Base-by-base conservation (phyloP, 2,329 filamentous ascomycete species). In the Botrytis deweyae region DNA sequence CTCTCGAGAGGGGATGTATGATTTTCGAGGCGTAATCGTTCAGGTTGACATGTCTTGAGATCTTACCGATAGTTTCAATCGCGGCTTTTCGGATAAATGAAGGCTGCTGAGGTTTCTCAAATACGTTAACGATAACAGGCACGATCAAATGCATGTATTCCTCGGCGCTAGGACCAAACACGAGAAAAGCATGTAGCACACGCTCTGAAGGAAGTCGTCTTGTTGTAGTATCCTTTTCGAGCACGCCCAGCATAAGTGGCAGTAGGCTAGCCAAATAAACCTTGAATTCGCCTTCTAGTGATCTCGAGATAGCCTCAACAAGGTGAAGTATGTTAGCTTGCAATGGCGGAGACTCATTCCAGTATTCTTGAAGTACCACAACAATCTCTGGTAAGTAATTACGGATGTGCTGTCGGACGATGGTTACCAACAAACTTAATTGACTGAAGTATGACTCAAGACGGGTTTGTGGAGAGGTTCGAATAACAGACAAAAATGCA, bases 121-220 rank as follows among this genome's bases (percentile, higher is more conserved):
- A 98, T 67, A 97, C 92, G 63, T 92, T 91, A 14, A 99, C 95
- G 79, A 99, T 94, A 52, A 97, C 94, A 0, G 96, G 96, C 70
- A 99, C 93, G 77, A 99, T 98, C 70, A 99, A 87, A 81, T 99
- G 96, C 96, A 99, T 99, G 82, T 99, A 99, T 82, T 99, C 96
- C 81, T 99, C 96, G 18, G 93, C 93, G 80, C 95, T 98, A 0
- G 95, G 92, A 1, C 97, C 97, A 81, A 99, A 99, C 0, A 99
- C 93, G 42, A 99, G 85, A 82, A 99, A 97, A 0, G 95, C 95
- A 81, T 98, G 96, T 38, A 99, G 86, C 6, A 99, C 95, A 78
- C 92, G 92, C 81, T 98, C 94, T 0, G 95, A 97, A 3, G 94
- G 92, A 22, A 89, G 87, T n/a, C 94, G 88, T 79, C 93, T 92